These are phyloP conservation scores for Hansenula sp. DNA, from an alignment of 1,139 yeast genomes.

Conservation along the genomic window DNA sequence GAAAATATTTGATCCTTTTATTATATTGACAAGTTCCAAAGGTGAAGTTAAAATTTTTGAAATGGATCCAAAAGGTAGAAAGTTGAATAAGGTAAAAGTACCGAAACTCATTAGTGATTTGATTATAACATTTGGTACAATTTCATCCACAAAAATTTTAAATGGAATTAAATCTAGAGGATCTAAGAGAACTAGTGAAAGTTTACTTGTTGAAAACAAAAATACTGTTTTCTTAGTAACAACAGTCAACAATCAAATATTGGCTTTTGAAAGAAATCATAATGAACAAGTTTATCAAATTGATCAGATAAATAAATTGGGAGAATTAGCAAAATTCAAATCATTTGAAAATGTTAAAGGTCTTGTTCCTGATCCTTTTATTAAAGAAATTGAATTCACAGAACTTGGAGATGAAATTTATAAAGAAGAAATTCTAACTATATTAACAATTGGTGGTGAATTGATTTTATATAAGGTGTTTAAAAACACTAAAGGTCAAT, in stretches of 20 bases:
- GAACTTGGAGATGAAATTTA: conserved; percentile 54
- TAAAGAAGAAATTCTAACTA: conserved; percentile 56
- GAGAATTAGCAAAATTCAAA: conserved; percentile 47
- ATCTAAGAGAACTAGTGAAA: conserved; percentile 15
- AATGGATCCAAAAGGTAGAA: conserved; percentile 30
- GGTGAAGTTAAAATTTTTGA: conserved; percentile 52
- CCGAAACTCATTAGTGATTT: conserved; percentile 55
- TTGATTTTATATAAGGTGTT: conserved; percentile 60
- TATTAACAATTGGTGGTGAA: conserved; percentile 80
- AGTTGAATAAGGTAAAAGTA: conserved; percentile 27
- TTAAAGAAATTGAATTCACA: conserved; percentile 65
- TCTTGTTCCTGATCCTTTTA: conserved; percentile 65
- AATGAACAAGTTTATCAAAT: conserved; percentile 64
- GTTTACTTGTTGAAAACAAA: conserved; percentile 25
- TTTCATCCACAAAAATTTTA: conserved; percentile 39
- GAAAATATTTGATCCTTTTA: conserved; percentile 50
- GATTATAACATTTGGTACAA: conserved; percentile 67
- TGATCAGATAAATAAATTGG: conserved; percentile 52
- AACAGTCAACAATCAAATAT: conserved; percentile 72
- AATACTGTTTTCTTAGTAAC: conserved; percentile 59
- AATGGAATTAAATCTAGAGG: conserved; percentile 24
- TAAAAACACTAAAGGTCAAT: conserved; percentile 27
- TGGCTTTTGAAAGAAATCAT: conserved; percentile 61
- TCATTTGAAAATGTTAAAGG: conserved; percentile 56
- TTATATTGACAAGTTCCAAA: conserved; percentile 51